phyloP scores from a whole-genome alignment of 805 yeast species.

The Saturnispora silvae region DNA sequence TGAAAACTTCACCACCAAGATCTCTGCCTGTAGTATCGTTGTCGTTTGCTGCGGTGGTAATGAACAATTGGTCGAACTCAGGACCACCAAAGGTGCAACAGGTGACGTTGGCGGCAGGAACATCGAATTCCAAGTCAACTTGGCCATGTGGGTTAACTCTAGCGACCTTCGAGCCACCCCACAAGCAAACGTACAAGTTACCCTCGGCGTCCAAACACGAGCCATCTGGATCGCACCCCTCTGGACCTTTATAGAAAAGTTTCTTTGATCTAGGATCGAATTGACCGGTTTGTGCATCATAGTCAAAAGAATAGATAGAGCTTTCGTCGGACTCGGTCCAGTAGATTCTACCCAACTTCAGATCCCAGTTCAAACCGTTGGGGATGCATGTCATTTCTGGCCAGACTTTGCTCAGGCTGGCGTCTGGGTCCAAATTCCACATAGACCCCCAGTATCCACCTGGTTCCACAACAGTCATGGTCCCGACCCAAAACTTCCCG shows the following conservation, averaged over 20 bases:
- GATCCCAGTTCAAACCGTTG: constrained; percentile 58
- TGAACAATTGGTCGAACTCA: constrained; percentile 44
- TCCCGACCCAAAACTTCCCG: constrained; percentile 73
- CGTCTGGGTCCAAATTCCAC: constrained; percentile 29
- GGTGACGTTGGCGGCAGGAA: constrained; percentile 54
- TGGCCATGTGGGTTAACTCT: constrained; percentile 41
- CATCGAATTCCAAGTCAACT: constrained; percentile 35
- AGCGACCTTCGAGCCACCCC: constrained; percentile 47
- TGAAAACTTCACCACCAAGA: constrained; percentile 52
- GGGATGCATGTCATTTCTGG: constrained; percentile 40
- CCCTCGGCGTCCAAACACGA: constrained; percentile 46
- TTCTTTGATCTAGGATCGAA: constrained; percentile 27
- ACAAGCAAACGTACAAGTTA: constrained; percentile 56
- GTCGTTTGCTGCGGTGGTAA: constrained; percentile 48
- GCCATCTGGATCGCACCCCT: constrained; percentile 59
- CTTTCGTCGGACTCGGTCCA: constrained; percentile 43
- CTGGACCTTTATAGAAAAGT: constrained; percentile 29
- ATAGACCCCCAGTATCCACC: constrained; percentile 40
- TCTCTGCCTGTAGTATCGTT: constrained; percentile 24
- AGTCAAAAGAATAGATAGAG: constrained; percentile 39
- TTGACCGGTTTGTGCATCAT: constrained; percentile 27
- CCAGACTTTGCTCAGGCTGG: constrained; percentile 24
- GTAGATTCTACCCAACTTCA: constrained; percentile 30
- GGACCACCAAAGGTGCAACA: constrained; percentile 65
- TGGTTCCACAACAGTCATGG: constrained; percentile 40